Evolutionary conservation across 1,284 basidiomycete genomes (phyloP), one percentile per base, ranked within the genome.

Genomic region (Ceratobasidium sp.): DNA sequence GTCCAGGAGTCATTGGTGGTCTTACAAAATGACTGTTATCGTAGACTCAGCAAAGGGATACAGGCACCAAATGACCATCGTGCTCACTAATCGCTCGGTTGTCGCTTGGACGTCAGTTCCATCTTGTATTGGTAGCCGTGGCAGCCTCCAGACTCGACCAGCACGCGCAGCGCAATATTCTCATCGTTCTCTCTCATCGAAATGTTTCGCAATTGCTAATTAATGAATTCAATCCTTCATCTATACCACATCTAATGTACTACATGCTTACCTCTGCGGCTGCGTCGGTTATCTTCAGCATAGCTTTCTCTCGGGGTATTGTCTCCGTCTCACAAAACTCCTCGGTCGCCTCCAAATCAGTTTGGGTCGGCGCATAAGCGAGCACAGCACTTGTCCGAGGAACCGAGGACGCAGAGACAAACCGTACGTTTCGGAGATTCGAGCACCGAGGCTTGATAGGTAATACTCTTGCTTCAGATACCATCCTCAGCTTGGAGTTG

Each of bases 91-190:
- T 97, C 96, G 79, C 94, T 93, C 5, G 86, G 85, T 69, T 87
- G 85, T 7, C 88, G 88, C 33, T 85, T 83, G 62, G 87, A 88
- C 2, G 93, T 91, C 0, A 97, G 87, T 78, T 92, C 91, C 87
- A 97, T 90, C 83, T 94, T 96, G 85, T 97, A 97, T 82, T 97
- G 94, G 82, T 97, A 97, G 44, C 96, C 96, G 82, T 97, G 95
- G 82, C 96, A 97, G 50, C 96, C 96, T 20, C 96, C 96, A 3
- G 93, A 94, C 83, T 96, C 95, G 33, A 97, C 94, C 0, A 91
- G 86, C 81, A 97, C 88, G 78, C 95, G 87, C 20, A 97, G 86
- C 1, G 91, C 92, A 26, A 93, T 88, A 44, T 88, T 82, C 0
- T 90, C 84, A 80, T 93, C 89, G 7, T 88, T 86, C 81, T 93